These are phyloP conservation scores for Candida golubevii DNA, from an alignment of 805 yeast genomes.

Conservation along the genomic window DNA sequence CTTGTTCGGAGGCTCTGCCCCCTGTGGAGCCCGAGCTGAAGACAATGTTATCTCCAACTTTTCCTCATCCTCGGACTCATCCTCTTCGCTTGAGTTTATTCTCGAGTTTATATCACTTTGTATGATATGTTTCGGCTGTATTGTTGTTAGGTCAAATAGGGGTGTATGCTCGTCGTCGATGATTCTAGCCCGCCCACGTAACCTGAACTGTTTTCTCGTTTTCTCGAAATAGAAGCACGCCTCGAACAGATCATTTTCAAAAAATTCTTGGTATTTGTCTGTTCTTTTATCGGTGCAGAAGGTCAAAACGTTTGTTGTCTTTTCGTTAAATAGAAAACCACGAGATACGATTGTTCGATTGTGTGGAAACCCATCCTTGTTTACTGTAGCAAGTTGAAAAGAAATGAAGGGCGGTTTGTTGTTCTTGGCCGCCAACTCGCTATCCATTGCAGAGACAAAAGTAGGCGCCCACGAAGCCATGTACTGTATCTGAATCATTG, in stretches of 20 bases:
- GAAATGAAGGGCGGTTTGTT: conserved; percentile 46
- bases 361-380: conserved; percentile 48
- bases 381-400: conserved; percentile 69
- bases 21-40: not conserved
- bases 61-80: conserved; percentile 9
- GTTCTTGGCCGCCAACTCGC: conserved; percentile 32
- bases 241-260: conserved; percentile 56
- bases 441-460: conserved; percentile 49
- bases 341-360: conserved; percentile 69
- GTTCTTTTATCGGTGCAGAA: conserved; percentile 72
- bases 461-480: conserved; percentile 77
- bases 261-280: conserved; percentile 53
- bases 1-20: conserved; percentile 1
- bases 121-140: conserved; percentile 25
- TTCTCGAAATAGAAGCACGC: conserved; percentile 70
- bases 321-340: conserved; percentile 71
- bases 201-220: conserved; percentile 63
- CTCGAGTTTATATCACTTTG: conserved; percentile 17
- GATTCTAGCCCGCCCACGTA: conserved; percentile 60
- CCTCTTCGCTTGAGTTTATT: conserved; percentile 16
- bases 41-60: conserved; percentile 13
- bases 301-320: conserved; percentile 59
- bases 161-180: conserved; percentile 33
- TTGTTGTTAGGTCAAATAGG: conserved; percentile 25
- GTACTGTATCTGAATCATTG: conserved; percentile 28